Evolutionary conservation across 179 eudicot genomes (phyloP).

Genomic region (Silene vulgaris): DNA sequence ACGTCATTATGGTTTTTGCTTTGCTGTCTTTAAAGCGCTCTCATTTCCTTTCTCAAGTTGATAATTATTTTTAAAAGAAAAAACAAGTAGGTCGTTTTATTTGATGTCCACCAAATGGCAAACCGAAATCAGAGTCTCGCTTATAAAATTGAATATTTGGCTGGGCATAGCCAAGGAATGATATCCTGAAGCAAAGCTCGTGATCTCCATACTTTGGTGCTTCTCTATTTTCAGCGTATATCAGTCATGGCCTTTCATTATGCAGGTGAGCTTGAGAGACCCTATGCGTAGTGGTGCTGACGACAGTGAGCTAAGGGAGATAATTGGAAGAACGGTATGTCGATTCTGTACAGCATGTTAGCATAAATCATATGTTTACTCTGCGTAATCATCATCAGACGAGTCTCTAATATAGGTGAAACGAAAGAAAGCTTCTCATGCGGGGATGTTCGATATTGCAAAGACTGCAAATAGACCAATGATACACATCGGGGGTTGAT

Average conservation of each 20-base stretch:
- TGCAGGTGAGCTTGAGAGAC: slow-evolving; percentile 89
- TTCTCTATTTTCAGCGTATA: not conserved
- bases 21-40: not conserved
- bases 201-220: not conserved
- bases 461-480: slow-evolving; percentile 90
- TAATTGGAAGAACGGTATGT: slow-evolving; percentile 66
- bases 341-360: not conserved
- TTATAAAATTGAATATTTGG: not conserved
- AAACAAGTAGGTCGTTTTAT: not conserved
- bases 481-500: slow-evolving; percentile 94
- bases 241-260: not conserved
- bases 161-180: not conserved
- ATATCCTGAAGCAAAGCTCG: not conserved
- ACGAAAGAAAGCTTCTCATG: slow-evolving; percentile 93
- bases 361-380: not conserved
- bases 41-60: not conserved
- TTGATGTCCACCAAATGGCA: not conserved
- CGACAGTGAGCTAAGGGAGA: slow-evolving; percentile 64
- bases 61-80: not conserved
- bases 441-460: slow-evolving; percentile 94
- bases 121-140: not conserved
- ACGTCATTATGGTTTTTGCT: not conserved
- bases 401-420: slow-evolving; percentile 47
- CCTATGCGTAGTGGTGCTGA: slow-evolving; percentile 77
- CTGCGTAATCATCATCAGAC: not conserved